These are phyloP conservation scores for Platismatia glauca DNA, from an alignment of 495 filamentous ascomycete species.

Conservation along the genomic window DNA sequence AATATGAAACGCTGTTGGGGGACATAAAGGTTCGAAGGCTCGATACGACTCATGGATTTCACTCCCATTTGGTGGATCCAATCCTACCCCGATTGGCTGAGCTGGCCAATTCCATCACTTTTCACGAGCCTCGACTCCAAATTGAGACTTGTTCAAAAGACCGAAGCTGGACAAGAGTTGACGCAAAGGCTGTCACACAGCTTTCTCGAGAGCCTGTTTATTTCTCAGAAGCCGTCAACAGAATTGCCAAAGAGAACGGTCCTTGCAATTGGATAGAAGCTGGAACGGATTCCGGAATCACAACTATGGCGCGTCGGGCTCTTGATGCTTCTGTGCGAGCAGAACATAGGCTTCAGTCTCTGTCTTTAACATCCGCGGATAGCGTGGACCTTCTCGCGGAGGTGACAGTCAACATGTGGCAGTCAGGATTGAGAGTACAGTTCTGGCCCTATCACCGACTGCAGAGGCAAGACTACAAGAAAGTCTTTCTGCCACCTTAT, in stretches of 20 bases:
- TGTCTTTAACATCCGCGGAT: conserved; percentile 16
- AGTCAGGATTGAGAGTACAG: conserved; percentile 20
- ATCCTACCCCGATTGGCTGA: conserved; percentile 27
- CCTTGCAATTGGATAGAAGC: conserved; percentile 35
- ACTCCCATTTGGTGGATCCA: conserved; percentile 38
- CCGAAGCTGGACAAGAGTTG: conserved; percentile 13
- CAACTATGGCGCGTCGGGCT: conserved; percentile 27
- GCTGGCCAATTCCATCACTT: conserved; percentile 25
- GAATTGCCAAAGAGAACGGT: conserved; percentile 23
- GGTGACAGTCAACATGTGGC: conserved; percentile 29
- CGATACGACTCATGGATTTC: conserved; percentile 41
- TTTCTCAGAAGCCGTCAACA: conserved; percentile 34
- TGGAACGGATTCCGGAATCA: conserved; percentile 30
- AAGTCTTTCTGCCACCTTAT: conserved; percentile 31
- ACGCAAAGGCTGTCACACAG: conserved; percentile 20
- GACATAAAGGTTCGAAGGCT: conserved; percentile 31
- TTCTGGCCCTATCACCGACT: conserved; percentile 30
- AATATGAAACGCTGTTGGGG: no score
- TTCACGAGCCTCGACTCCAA: conserved; percentile 26
- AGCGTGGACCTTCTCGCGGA: conserved; percentile 16
- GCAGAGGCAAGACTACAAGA: conserved; percentile 13
- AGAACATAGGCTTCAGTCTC: conserved; percentile 10
- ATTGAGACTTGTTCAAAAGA: conserved; percentile 26
- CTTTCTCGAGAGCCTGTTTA: conserved; percentile 37
- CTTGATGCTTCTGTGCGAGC: conserved; percentile 13